These are phyloP conservation scores for Ensete glaucum DNA, from an alignment of 176 grass and related monocot genomes.

Conservation along the genomic window DNA sequence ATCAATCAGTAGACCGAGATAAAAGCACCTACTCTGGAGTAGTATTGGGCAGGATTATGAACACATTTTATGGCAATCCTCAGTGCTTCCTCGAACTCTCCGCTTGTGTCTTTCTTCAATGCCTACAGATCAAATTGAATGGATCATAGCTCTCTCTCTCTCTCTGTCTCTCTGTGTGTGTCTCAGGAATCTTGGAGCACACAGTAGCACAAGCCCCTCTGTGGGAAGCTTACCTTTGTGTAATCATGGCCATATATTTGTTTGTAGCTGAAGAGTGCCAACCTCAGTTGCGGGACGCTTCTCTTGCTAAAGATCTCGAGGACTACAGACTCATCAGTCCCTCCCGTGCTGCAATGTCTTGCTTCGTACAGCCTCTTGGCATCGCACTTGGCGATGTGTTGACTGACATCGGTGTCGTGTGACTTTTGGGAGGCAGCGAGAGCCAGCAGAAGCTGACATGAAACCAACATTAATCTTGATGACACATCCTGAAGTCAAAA, in stretches of 20 bases:
- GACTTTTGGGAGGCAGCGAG: constrained; percentile 74
- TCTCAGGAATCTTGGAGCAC: constrained; percentile 7
- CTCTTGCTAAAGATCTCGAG: constrained; percentile 96
- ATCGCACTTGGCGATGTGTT: constrained; percentile 87
- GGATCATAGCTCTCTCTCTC: not conserved
- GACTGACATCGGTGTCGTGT: constrained; percentile 57
- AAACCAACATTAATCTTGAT: not conserved
- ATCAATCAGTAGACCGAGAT: constrained; percentile 1
- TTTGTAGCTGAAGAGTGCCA: constrained; percentile 82
- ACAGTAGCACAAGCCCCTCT: not conserved
- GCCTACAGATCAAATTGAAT: constrained; percentile 34
- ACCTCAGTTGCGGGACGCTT: constrained; percentile 82
- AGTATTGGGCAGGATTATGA: constrained; percentile 70
- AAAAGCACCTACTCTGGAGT: constrained; percentile 55
- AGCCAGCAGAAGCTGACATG: constrained; percentile 57
- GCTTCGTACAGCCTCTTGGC: constrained; percentile 66
- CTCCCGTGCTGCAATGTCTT: constrained; percentile 36
- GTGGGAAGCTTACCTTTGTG: constrained; percentile 40
- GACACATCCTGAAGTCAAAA: too few species aligned
- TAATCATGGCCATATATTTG: constrained; percentile 89
- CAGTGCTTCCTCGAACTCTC: constrained; percentile 64
- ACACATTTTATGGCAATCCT: constrained; percentile 70
- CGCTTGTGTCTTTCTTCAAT: constrained; percentile 37
- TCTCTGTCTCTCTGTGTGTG: too few species aligned
- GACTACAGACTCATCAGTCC: constrained; percentile 49